These are phyloP conservation scores for Actinomucor elegans DNA, from an alignment of 371 early-diverging fungal genomes.

Conservation along the genomic window DNA sequence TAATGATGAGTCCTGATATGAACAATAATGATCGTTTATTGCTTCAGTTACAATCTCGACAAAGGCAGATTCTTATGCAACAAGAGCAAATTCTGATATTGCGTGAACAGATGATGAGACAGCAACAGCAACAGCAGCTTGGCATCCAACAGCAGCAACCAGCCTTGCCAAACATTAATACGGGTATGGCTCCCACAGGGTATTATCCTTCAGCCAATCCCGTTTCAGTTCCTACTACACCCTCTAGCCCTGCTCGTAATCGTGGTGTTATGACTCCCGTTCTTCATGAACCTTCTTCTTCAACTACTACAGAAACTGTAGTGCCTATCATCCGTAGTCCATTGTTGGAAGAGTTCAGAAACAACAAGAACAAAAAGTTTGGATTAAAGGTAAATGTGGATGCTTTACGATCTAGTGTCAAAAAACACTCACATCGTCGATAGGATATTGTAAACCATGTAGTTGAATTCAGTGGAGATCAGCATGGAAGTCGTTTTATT, in stretches of 20 bases:
- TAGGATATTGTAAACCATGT: constrained; percentile 92
- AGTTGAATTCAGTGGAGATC: constrained; percentile 98
- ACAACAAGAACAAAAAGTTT: constrained; percentile 91
- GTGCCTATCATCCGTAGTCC: constrained; percentile 66
- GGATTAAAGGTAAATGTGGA: no score
- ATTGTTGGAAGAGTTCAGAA: constrained; percentile 91
- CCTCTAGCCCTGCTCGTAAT: constrained; percentile 4
- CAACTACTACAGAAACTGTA: not conserved
- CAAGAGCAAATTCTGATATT: constrained; percentile 43
- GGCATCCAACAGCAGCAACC: constrained; percentile 11
- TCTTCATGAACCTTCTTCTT: not conserved
- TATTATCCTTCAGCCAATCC: not conserved
- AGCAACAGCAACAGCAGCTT: constrained; percentile 13
- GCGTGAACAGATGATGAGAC: constrained; percentile 42
- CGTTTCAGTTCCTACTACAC: not conserved
- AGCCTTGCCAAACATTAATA: not conserved
- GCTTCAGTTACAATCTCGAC: constrained; percentile 41
- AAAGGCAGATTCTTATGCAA: constrained; percentile 42
- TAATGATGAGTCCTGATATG: not conserved
- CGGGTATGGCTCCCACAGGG: not conserved
- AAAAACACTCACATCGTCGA: no score
- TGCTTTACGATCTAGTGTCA: no score
- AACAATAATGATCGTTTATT: constrained; percentile 29
- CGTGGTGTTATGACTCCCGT: not conserved
- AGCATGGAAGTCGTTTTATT: constrained; percentile 99